Percentiles rank a stretch among this genome's conserved stretches.
Conservation (phyloP, 768 basidiomycete genomes). For the Leccinellum albellum region DNA sequence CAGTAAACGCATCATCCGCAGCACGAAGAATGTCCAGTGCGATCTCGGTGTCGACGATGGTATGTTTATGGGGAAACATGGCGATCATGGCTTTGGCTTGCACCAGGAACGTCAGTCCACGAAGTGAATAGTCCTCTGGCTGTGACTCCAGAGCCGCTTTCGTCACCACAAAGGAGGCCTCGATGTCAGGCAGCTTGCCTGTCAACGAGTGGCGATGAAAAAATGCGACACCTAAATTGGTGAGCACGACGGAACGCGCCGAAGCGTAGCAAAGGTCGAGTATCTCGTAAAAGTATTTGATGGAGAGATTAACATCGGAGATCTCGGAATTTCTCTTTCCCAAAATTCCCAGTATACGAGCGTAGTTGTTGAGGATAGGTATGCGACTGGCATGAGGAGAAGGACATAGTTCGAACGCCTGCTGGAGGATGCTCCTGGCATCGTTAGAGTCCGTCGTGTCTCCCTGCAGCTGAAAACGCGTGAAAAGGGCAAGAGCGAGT, state of each 20-base stretch:
- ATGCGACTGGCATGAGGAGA: constrained; percentile 1
- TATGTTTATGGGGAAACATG: constrained; percentile 1
- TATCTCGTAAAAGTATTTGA: constrained; percentile 18
- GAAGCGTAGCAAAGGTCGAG: constrained; percentile 12
- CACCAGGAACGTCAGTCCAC: constrained; percentile 11
- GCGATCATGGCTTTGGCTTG: constrained; percentile 20
- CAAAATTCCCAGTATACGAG: constrained; percentile 10
- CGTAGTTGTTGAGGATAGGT: constrained; percentile 10
- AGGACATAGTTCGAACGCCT: constrained; percentile 14
- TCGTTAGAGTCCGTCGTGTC: constrained; percentile 14
- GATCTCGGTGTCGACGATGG: constrained; percentile 15
- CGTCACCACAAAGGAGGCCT: constrained; percentile 18
- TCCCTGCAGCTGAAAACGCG: constrained; percentile 20
- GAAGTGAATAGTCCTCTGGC: constrained; percentile 13
- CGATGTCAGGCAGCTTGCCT: constrained; percentile 14
- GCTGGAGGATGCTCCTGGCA: constrained; percentile 14
- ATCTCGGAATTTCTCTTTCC: constrained; percentile 1
- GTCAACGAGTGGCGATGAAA: constrained; percentile 4
- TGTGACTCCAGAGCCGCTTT: constrained; percentile 10
- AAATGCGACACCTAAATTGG: constrained; percentile 8
- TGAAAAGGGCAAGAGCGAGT: constrained; percentile 16
- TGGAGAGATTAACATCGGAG: constrained; percentile 13
- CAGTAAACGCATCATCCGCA: constrained; percentile 3
- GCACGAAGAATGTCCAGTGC: constrained; percentile 16
- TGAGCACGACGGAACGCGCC: constrained; percentile 6